Evolutionary conservation across 768 basidiomycete species (phyloP), one percentile per base, ranked within the genome.

Genomic region (Boletus sensibilis): DNA sequence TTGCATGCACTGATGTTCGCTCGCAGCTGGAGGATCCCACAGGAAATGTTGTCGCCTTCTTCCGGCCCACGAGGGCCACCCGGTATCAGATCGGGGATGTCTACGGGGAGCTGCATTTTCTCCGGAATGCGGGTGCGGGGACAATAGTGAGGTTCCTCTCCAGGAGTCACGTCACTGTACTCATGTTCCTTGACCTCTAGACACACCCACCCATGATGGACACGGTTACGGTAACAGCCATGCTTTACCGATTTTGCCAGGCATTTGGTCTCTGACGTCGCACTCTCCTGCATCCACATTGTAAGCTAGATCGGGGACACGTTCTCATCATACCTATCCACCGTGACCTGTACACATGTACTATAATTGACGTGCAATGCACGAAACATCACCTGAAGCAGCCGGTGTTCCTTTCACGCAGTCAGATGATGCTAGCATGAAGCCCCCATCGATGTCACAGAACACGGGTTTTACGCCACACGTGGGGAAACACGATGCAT

Each of bases 141-240:
- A 90, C 90, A 55, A 88, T 93, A 75, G 91, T 92, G 75, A 74
- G 61, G 55, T 40, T 50, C 48, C 37, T 66, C 66, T 62, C 45
- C 55, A 50, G 41, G 58, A 53, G 56, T 60, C 50, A 49, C 51
- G 57, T 62, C 67, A 59, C 45, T 10, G 43, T 55, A 31, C 64
- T 73, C 53, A 72, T 63, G 57, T 62, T 58, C 33, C 49, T 49
- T 60, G 59, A 50, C 48, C 56, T 50, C 8, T 67, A 91, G 90
- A 88, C 84, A 79, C 90, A 91, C 68, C 90, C 90, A 50, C 91
- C 91, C 62, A 86, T 93, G 72, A 93, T 93, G 91, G 90, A 93
- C 77, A 85, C 83, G 43, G 90, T 93, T 58, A 87, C 87, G 27
- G 84, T 93, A 62, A 90, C 90, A 29, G 83, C 84, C 52, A 92